Evolutionary conservation across 768 basidiomycete genomes (phyloP).

Genomic region (Kwoniella sp.): DNA sequence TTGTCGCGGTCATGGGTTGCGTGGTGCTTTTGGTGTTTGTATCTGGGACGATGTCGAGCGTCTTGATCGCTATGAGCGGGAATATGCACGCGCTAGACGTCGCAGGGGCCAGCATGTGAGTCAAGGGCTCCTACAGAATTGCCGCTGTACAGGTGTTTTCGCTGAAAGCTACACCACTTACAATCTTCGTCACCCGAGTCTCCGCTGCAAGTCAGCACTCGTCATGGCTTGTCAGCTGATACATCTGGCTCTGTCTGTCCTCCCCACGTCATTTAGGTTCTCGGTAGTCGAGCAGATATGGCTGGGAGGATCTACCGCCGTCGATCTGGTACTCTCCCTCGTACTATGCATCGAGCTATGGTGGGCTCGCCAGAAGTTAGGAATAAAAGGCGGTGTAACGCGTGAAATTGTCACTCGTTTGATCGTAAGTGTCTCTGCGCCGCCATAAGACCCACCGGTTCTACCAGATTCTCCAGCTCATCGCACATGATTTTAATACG

Average conservation of each 20-base stretch:
- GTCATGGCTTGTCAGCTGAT: neutral
- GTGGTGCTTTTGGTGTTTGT: slow-evolving; percentile 13
- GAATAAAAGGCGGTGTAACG: slow-evolving; percentile 31
- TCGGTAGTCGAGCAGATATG: slow-evolving; percentile 16
- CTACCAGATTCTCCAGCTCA: too few relatives aligned
- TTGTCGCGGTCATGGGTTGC: slow-evolving; percentile 12
- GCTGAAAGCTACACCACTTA: too few relatives aligned
- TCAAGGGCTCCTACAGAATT: too few relatives aligned
- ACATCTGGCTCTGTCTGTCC: neutral
- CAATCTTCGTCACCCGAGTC: neutral
- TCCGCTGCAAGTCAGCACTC: too few relatives aligned
- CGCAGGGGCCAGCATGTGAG: slow-evolving; percentile 1
- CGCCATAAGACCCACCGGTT: neutral
- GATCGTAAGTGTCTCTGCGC: slow-evolving; percentile 27
- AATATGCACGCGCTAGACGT: slow-evolving; percentile 4
- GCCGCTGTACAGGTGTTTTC: too few relatives aligned
- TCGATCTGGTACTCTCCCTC: slow-evolving; percentile 29
- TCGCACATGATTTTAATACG: too few relatives aligned
- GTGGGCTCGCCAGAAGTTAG: slow-evolving; percentile 39
- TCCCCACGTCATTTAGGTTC: slow-evolving; percentile 13
- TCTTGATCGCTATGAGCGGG: slow-evolving; percentile 16
- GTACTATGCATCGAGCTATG: slow-evolving; percentile 35
- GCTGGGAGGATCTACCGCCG: slow-evolving; percentile 24
- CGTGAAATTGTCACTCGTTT: slow-evolving; percentile 32
- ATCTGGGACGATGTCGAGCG: slow-evolving; percentile 8